Base-by-base conservation (phyloP, 1,284 basidiomycete species). In the Irpex rosettiformis region DNA sequence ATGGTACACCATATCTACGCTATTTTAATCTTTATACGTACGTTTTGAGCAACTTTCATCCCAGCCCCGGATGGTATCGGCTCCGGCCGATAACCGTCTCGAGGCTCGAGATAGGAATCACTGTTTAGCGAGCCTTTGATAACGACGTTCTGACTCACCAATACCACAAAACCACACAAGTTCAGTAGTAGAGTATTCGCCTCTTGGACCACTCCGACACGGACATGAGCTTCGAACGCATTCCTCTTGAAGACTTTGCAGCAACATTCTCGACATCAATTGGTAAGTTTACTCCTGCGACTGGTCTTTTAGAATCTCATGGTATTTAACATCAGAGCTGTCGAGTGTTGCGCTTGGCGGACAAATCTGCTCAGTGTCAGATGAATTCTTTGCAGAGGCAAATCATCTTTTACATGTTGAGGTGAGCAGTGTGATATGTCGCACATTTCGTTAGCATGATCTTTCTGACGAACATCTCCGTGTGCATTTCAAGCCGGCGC, bases 341-440 rank as follows among this genome's bases (percentile, higher is more conserved):
- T 98, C 96, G 18, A 94, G 91, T 64, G 86, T 88, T 16, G 87
- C 89, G 0, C 78, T 98, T 11, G 96, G 94, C 24, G 94, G 88
- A 10, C 73, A 80, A 58, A 79, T 98, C 61, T 72, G 91, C 29
- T 79, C 82, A 6, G 87, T 91, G 57, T 97, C 94, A 4, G 96
- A 99, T 73, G 95, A 99, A 65, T 99, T 98, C 79, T 99, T 99
- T 69, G 94, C 93, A 8, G 85, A 88, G 64, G 93, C 92, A 0
- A 82, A 77, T 61, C 89, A 97, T 73, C 79, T 99, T 22, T 81
- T 99, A 64, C 84, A 93, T 62, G 86, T 90, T 40, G 84, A 88
- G 73, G 94, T 94, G 63, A 67, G 82, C 69, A 18, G 16, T 21
- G 28, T 48, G 54, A 5, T 16, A 21, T 16, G 55, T 45, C n/a